Evolutionary conservation across 2,329 filamentous ascomycete genomes (phyloP).

Genomic region (Capronia coronata): DNA sequence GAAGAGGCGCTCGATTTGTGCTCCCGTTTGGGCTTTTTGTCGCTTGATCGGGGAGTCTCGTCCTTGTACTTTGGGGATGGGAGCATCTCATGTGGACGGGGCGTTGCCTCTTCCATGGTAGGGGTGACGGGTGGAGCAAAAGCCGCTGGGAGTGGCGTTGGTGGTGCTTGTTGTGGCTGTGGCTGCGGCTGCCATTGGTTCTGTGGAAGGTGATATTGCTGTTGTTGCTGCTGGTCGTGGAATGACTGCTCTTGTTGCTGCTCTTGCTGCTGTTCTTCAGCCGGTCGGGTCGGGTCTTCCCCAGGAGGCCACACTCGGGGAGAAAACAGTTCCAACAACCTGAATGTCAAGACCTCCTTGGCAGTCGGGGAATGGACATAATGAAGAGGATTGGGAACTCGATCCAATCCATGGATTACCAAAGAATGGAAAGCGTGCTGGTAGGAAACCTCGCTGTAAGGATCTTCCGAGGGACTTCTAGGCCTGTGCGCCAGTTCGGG

Average conservation of each 20-base stretch:
- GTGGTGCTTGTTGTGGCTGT: background rate
- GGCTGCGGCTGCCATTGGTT: background rate
- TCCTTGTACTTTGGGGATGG: conserved; percentile 8
- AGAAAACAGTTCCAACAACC: conserved; percentile 16
- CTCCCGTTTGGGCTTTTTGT: background rate
- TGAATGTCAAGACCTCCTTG: conserved; percentile 12
- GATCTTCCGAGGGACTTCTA: conserved; percentile 19
- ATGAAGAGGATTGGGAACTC: conserved; percentile 23
- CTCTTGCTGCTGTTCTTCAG: background rate
- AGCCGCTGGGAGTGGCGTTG: background rate
- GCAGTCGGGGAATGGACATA: conserved; percentile 26
- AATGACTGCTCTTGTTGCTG: background rate
- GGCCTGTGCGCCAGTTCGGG: conserved; percentile 13
- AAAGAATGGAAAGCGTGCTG: conserved; percentile 22
- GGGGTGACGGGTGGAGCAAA: background rate
- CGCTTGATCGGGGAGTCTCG: background rate
- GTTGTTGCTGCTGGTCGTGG: background rate
- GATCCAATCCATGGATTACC: conserved; percentile 3
- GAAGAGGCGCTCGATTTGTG: background rate
- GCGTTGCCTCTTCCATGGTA: background rate
- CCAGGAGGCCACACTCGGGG: background rate
- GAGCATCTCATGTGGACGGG: background rate
- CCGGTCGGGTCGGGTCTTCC: background rate
- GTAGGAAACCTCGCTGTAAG: conserved; percentile 24
- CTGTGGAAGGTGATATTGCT: background rate